A percentile compares a stretch with the other conserved stretches of the same genome.
phyloP scores from a whole-genome alignment of 495 filamentous ascomycete genomes.

The Penicillium cataractarum region DNA sequence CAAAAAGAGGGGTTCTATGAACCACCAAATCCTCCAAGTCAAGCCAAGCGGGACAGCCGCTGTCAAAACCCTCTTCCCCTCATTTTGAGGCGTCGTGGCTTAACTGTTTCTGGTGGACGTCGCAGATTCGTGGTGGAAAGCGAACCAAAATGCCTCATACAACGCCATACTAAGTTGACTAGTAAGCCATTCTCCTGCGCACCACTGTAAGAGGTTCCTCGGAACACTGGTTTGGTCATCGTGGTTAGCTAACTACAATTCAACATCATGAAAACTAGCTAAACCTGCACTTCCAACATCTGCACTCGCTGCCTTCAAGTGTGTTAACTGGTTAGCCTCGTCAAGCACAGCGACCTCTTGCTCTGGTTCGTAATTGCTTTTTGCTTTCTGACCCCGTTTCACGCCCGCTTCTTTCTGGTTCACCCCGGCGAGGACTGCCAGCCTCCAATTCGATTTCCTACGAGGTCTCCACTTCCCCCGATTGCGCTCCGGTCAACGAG shows the following conservation, averaged over 20 bases:
- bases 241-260: neutral
- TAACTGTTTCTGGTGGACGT: slow-evolving; percentile 16
- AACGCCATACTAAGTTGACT: neutral
- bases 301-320: neutral
- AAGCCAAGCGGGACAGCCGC: slow-evolving; percentile 23
- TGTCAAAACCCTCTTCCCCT: slow-evolving; percentile 10
- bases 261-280: neutral
- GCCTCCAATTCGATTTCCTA: neutral
- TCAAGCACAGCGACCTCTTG: neutral
- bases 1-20: neutral
- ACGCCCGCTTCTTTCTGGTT: neutral
- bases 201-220: neutral
- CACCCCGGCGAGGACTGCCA: neutral
- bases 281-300: neutral
- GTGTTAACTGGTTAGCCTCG: neutral
- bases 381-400: neutral
- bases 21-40: neutral
- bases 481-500: slow-evolving; percentile 31
- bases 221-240: neutral
- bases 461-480: slow-evolving; percentile 30
- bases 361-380: neutral
- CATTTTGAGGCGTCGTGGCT: slow-evolving; percentile 7
- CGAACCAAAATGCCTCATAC: slow-evolving; percentile 30
- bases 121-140: slow-evolving; percentile 16
- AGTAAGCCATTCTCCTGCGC: neutral